Percentiles rank a stretch among this genome's conserved stretches.
These are phyloP conservation scores for Parsonsia alboflavescens DNA, from an alignment of 257 asterid species.

Conservation along the genomic window DNA sequence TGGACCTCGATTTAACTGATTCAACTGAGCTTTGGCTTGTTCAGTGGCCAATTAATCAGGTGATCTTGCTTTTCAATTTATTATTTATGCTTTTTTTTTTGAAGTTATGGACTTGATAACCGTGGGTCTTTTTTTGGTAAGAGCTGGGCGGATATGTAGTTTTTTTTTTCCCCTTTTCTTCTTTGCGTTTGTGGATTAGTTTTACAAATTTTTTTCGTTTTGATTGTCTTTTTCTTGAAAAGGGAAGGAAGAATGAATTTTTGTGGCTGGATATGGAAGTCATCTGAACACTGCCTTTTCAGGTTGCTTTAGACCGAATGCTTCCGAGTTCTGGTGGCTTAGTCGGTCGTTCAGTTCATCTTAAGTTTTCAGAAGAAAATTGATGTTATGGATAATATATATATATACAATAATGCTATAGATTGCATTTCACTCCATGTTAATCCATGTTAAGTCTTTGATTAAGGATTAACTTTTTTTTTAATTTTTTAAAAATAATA, in stretches of 20 bases:
- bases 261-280: background rate
- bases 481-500: no score
- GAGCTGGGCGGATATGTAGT: no score
- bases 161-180: background rate
- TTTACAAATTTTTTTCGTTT: background rate
- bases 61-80: slow-evolving; percentile 10
- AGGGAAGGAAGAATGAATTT: background rate
- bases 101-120: background rate
- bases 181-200: no score
- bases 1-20: slow-evolving; percentile 38
- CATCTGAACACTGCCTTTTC: background rate
- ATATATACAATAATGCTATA: no score
- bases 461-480: no score
- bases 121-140: no score
- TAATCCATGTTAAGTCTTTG: no score
- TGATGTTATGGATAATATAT: background rate
- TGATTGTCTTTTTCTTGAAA: background rate
- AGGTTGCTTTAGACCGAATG: background rate
- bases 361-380: background rate
- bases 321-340: background rate
- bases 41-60: slow-evolving; percentile 62
- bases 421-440: no score
- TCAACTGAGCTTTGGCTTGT: slow-evolving; percentile 74
- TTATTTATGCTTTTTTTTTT: background rate
- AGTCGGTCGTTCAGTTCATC: background rate